phyloP scores from a whole-genome alignment of 2,329 filamentous ascomycete genomes.

The Penicillium sp. region DNA sequence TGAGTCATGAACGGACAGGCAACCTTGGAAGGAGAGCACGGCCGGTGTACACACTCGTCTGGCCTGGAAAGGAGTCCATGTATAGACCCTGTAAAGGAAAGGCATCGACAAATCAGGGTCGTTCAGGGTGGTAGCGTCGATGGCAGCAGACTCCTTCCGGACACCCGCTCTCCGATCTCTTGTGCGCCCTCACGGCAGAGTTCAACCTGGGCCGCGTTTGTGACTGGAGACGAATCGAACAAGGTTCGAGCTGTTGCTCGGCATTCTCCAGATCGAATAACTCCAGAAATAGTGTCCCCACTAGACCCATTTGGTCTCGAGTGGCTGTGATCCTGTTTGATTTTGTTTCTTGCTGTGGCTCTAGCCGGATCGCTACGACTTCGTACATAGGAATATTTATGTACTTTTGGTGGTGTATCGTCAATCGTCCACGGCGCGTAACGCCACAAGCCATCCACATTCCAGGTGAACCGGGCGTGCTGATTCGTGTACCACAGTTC shows the following conservation, averaged over 20 bases:
- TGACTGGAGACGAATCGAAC: constrained; percentile 10
- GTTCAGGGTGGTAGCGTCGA: constrained; percentile 16
- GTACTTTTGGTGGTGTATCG: too few relatives aligned
- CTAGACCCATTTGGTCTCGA: constrained; percentile 1
- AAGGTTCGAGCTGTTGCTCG: constrained; percentile 11
- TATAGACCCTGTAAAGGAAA: too few relatives aligned
- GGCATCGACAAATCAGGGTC: constrained; percentile 13
- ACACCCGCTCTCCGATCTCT: constrained; percentile 10
- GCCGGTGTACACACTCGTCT: too few relatives aligned
- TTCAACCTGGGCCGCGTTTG: constrained; percentile 5
- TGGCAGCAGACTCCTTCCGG: constrained; percentile 11
- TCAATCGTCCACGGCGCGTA: too few relatives aligned
- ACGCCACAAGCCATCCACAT: too few relatives aligned
- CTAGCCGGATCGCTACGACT: too few relatives aligned
- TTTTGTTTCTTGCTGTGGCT: too few relatives aligned
- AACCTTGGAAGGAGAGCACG: too few relatives aligned
- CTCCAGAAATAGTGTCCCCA: constrained; percentile 10
- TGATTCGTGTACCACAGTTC: too few relatives aligned
- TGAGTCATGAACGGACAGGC: constrained; percentile 1
- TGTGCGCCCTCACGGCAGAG: background rate
- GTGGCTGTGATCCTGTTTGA: background rate
- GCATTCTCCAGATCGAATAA: constrained; percentile 16
- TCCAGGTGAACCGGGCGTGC: too few relatives aligned
- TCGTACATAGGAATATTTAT: too few relatives aligned
- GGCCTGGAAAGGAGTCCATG: constrained; percentile 5